phyloP scores from a whole-genome alignment of 768 basidiomycete species.

The Tricholoma matsutake region DNA sequence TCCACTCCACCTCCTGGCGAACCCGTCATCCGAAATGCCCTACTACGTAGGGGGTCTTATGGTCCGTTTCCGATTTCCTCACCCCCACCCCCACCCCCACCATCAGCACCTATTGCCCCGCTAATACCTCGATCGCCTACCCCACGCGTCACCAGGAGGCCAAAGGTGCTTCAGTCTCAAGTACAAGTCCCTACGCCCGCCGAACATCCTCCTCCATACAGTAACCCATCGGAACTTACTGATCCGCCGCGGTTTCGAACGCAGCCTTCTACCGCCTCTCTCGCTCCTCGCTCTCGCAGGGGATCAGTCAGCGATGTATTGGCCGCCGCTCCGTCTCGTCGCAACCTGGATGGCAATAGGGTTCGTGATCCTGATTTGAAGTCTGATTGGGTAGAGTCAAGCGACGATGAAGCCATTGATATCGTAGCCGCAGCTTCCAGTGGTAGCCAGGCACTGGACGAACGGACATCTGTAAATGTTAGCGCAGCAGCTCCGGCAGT shows the following conservation, averaged over 20 bases:
- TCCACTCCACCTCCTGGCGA: slow-evolving; percentile 46
- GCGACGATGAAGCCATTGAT: slow-evolving; percentile 87
- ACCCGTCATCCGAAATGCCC: slow-evolving; percentile 21
- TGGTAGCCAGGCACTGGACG: slow-evolving; percentile 78
- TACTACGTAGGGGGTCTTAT: slow-evolving; percentile 42
- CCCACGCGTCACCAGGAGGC: slow-evolving; percentile 31
- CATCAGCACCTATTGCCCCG: slow-evolving; percentile 16
- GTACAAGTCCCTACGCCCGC: slow-evolving; percentile 26
- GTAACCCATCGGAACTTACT: slow-evolving; percentile 27
- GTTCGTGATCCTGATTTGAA: slow-evolving; percentile 44
- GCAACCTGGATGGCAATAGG: slow-evolving; percentile 30
- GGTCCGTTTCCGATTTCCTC: slow-evolving; percentile 27
- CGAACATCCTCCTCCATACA: slow-evolving; percentile 72
- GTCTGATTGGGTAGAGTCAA: slow-evolving; percentile 73
- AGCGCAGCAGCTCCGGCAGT: slow-evolving; percentile 28
- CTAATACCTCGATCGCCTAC: slow-evolving; percentile 45
- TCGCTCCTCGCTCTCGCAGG: slow-evolving; percentile 46
- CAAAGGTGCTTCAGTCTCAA: slow-evolving; percentile 29
- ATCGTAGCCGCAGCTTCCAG: slow-evolving; percentile 78
- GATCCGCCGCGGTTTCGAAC: slow-evolving; percentile 35
- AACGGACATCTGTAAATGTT: slow-evolving; percentile 67
- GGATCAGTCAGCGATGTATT: slow-evolving; percentile 62
- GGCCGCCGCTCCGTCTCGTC: slow-evolving; percentile 32
- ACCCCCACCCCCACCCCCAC: slow-evolving; percentile 30
- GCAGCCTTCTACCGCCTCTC: slow-evolving; percentile 39